Percentiles rank a stretch among this genome's conserved stretches.
These are phyloP conservation scores for Aspergillus pseudoterreus DNA, from an alignment of 2,329 filamentous ascomycete species.

Conservation along the genomic window DNA sequence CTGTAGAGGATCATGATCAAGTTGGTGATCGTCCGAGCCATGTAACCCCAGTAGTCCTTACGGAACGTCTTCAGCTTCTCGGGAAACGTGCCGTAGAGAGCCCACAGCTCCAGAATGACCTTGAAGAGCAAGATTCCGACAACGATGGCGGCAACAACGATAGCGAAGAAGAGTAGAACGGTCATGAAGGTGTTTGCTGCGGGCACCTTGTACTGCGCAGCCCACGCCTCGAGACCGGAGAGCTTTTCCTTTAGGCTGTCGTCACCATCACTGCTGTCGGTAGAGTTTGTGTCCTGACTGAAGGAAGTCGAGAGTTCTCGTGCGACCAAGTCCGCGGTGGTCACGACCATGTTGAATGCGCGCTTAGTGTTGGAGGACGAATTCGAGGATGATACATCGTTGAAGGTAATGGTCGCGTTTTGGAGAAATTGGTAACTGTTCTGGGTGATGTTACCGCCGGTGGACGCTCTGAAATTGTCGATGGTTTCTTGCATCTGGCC, in stretches of 20 bases:
- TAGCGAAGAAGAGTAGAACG: constrained; percentile 80
- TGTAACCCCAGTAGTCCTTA: constrained; percentile 91
- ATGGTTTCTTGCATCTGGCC: constrained; percentile 74
- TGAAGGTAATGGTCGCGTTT: constrained; percentile 71
- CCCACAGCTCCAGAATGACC: constrained; percentile 85
- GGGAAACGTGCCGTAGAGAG: constrained; percentile 83
- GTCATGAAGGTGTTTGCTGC: constrained; percentile 95
- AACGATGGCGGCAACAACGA: constrained; percentile 77
- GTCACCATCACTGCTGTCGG: constrained; percentile 22
- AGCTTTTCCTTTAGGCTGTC: constrained; percentile 55
- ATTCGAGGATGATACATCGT: constrained; percentile 54
- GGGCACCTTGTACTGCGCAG: constrained; percentile 80
- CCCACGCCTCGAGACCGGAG: constrained; percentile 74
- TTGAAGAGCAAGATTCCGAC: constrained; percentile 87
- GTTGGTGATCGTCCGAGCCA: constrained; percentile 83
- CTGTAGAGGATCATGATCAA: constrained; percentile 90
- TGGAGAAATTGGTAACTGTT: constrained; percentile 71
- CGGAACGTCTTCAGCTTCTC: constrained; percentile 77
- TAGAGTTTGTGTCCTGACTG: constrained; percentile 38
- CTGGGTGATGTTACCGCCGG: constrained; percentile 82
- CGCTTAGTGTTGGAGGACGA: constrained; percentile 52
- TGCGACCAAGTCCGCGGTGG: constrained; percentile 46
- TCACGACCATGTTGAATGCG: constrained; percentile 45
- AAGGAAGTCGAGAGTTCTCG: constrained; percentile 48
- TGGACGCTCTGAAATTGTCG: constrained; percentile 73